Percentiles rank a stretch among this genome's conserved stretches.
Conservation (phyloP, 2,329 filamentous ascomycete species). For the Fusarium sarcochroum region DNA sequence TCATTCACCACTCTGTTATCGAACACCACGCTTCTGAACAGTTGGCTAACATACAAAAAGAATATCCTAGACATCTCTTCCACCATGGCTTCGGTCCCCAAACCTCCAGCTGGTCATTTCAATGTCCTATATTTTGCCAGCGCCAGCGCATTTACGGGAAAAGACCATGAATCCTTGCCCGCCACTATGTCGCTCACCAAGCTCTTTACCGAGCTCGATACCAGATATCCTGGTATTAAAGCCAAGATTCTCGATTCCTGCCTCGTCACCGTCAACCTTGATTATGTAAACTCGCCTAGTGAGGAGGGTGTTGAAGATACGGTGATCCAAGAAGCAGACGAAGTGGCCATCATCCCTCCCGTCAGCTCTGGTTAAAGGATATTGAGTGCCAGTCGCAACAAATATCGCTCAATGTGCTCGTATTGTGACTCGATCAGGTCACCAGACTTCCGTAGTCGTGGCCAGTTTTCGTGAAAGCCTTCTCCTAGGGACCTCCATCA, state of each 20-base stretch:
- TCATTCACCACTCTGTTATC: slow-evolving; percentile 22
- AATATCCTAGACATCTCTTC: slow-evolving; percentile 11
- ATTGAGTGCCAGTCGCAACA: slow-evolving; percentile 28
- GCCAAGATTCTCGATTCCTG: slow-evolving; percentile 78
- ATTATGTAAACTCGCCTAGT: slow-evolving; percentile 80
- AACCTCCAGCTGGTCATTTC: slow-evolving; percentile 75
- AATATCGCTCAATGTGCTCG: slow-evolving; percentile 16
- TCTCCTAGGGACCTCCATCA: slow-evolving; percentile 13
- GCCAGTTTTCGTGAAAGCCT: not conserved
- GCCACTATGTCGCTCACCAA: slow-evolving; percentile 74
- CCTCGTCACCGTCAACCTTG: slow-evolving; percentile 83
- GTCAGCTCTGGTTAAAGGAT: slow-evolving; percentile 81
- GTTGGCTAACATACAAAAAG: slow-evolving; percentile 42
- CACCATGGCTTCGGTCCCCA: slow-evolving; percentile 57
- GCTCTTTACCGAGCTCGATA: slow-evolving; percentile 78
- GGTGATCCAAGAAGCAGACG: slow-evolving; percentile 79
- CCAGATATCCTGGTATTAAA: slow-evolving; percentile 77
- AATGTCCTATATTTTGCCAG: slow-evolving; percentile 86
- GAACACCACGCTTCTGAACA: slow-evolving; percentile 1
- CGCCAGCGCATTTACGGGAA: slow-evolving; percentile 79
- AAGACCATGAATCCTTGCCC: slow-evolving; percentile 73
- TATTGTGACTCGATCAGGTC: not conserved
- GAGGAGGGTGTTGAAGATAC: slow-evolving; percentile 57
- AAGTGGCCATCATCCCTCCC: slow-evolving; percentile 89
- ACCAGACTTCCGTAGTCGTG: slow-evolving; percentile 24